Conservation (phyloP, 202 grass and related monocot species). For the Musa balbisiana region DNA sequence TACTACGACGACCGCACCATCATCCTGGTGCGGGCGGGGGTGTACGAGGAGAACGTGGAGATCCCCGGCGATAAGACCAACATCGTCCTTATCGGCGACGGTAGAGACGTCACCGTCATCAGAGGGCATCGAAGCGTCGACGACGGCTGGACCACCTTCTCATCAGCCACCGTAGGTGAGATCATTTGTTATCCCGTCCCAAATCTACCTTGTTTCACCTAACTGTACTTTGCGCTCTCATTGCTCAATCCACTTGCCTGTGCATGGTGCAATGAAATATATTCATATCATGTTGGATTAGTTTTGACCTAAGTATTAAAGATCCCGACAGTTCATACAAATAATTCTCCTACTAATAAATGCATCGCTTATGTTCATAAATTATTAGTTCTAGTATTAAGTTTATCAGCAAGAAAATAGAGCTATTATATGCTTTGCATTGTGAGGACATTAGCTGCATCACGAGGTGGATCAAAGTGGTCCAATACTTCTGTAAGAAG, state of each 20-base stretch:
- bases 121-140: slow-evolving; percentile 46
- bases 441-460: no score
- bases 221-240: no score
- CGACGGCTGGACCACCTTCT: slow-evolving; percentile 77
- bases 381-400: no score
- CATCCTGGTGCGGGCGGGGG: slow-evolving; percentile 53
- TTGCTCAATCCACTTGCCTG: neutral
- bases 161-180: slow-evolving; percentile 69
- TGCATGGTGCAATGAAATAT: neutral
- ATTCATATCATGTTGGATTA: no score
- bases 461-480: neutral
- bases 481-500: neutral
- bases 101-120: slow-evolving; percentile 55
- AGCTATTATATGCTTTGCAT: no score
- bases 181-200: no score
- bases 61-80: slow-evolving; percentile 54
- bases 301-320: no score
- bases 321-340: no score
- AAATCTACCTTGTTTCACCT: no score
- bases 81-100: slow-evolving; percentile 57
- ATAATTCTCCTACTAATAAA: no score
- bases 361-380: no score
- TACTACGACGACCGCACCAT: slow-evolving; percentile 41
- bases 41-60: slow-evolving; percentile 80
- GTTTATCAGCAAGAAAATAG: no score